These are phyloP conservation scores for Pseudonitzschia multiseries DNA, from an alignment of 108 stramenopile species.

Conservation along the genomic window DNA sequence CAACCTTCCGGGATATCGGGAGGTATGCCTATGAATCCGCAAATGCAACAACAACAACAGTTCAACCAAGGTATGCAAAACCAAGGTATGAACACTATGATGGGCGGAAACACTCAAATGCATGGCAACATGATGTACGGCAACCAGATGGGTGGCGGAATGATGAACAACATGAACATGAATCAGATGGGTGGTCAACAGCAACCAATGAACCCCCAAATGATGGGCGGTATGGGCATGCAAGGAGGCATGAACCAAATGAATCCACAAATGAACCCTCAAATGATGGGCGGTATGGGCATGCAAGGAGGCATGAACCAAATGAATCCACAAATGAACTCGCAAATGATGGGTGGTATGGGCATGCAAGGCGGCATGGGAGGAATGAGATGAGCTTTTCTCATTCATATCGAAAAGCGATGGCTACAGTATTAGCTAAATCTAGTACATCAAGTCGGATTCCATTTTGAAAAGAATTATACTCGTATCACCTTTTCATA, in stretches of 20 bases:
- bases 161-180: neutral
- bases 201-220: constrained; percentile 22
- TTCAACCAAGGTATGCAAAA: constrained; percentile 22
- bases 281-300: constrained; percentile 21
- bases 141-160: constrained; percentile 9
- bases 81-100: constrained; percentile 37
- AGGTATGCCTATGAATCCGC: constrained; percentile 16
- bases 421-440: neutral
- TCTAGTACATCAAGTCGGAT: neutral
- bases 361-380: constrained; percentile 29
- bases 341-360: constrained; percentile 14
- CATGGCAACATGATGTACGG: constrained; percentile 22
- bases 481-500: too few species aligned
- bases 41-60: constrained; percentile 42
- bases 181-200: constrained; percentile 24
- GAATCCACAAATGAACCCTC: too few species aligned
- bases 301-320: constrained; percentile 10
- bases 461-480: too few species aligned
- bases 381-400: neutral
- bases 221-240: constrained; percentile 26
- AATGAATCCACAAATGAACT: constrained; percentile 8
- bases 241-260: constrained; percentile 26
- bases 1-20: constrained; percentile 13
- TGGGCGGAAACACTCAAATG: constrained; percentile 39
- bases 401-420: neutral